Percentiles rank a stretch among this genome's conserved stretches.
These are phyloP conservation scores for Phytophthora europaea DNA, from an alignment of 352 stramenopile genomes.

Conservation along the genomic window DNA sequence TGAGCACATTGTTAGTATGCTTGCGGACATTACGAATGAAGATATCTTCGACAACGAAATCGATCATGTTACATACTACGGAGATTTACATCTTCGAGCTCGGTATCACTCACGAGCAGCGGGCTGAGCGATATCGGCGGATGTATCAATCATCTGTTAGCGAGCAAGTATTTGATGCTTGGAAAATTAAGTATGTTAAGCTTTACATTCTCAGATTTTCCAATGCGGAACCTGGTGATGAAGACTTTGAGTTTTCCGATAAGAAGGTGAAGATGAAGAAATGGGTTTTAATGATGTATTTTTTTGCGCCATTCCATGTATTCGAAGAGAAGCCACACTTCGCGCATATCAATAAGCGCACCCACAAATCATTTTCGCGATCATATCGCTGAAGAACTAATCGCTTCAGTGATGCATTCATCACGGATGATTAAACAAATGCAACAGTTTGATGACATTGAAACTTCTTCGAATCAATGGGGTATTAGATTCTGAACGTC, in stretches of 20 bases:
- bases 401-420: too few relatives aligned
- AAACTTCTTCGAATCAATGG: too few relatives aligned
- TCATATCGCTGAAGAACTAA: too few relatives aligned
- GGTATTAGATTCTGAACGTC: too few relatives aligned
- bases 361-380: too few relatives aligned
- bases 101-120: background rate
- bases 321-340: background rate
- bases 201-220: background rate
- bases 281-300: too few relatives aligned
- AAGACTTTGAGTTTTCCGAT: background rate
- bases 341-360: background rate
- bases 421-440: too few relatives aligned
- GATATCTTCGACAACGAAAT: too few relatives aligned
- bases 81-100: background rate
- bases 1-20: too few relatives aligned
- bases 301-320: background rate
- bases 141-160: too few relatives aligned
- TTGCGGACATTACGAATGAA: background rate
- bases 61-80: too few relatives aligned
- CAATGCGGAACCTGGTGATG: background rate
- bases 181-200: background rate
- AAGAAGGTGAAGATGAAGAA: background rate
- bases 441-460: too few relatives aligned
- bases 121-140: background rate
- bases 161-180: background rate